A percentile compares a stretch with the other conserved stretches of the same genome.
These are phyloP conservation scores for Colletotrichum liriopes DNA, from an alignment of 2,329 filamentous ascomycete genomes.

Conservation along the genomic window DNA sequence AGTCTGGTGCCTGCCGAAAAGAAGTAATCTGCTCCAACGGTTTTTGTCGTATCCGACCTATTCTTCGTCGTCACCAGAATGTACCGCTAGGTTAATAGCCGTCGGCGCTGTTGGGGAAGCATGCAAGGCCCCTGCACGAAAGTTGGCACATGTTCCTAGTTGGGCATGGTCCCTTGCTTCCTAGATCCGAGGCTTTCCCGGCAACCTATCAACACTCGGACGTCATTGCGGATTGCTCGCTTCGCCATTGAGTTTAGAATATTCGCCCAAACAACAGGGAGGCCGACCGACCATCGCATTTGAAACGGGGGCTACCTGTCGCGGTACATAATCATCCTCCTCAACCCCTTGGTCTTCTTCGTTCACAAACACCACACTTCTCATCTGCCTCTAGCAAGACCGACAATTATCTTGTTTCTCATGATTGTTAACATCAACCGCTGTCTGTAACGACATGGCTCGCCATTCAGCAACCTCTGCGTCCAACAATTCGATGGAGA, in stretches of 20 bases:
- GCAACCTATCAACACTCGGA: not conserved
- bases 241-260: not conserved
- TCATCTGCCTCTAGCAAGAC: not conserved
- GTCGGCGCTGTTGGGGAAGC: too few relatives aligned
- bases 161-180: not conserved
- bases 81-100: too few relatives aligned
- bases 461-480: too few relatives aligned
- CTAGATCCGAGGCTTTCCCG: not conserved
- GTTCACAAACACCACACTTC: not conserved
- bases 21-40: too few relatives aligned
- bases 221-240: too few relatives aligned
- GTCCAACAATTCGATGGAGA: not conserved
- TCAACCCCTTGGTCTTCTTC: not conserved
- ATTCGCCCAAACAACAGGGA: not conserved
- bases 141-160: constrained; percentile 9
- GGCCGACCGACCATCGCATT: not conserved
- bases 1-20: too few relatives aligned
- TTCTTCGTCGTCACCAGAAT: too few relatives aligned
- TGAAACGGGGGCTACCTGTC: not conserved
- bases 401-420: not conserved
- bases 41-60: too few relatives aligned
- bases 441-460: not conserved
- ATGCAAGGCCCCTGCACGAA: not conserved
- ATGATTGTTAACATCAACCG: not conserved
- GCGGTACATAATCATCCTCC: not conserved